Evolutionary conservation across 495 filamentous ascomycete species (phyloP).

Genomic region (Clohesyomyces aquaticus): DNA sequence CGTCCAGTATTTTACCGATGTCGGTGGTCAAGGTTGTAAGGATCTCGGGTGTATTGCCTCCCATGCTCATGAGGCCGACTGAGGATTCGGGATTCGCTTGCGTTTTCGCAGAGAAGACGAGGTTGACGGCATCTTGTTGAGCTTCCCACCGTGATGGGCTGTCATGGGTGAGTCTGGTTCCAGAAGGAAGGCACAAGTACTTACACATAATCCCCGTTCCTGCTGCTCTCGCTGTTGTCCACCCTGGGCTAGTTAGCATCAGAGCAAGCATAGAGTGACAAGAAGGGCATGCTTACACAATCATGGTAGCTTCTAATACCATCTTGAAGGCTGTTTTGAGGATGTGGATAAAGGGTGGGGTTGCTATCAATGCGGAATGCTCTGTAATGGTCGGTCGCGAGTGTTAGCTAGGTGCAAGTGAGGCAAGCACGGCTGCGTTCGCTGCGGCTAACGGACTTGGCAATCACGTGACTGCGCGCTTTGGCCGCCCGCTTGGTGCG

Average conservation of each 20-base stretch:
- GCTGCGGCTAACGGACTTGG: too few relatives aligned
- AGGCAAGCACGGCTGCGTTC: background rate
- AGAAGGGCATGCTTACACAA: constrained; percentile 59
- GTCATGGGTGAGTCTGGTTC: constrained; percentile 11
- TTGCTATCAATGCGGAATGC: background rate
- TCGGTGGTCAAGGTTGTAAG: constrained; percentile 94
- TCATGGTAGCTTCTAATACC: constrained; percentile 75
- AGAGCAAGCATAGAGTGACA: constrained; percentile 14
- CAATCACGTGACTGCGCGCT: constrained; percentile 10
- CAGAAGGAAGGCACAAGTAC: constrained; percentile 7
- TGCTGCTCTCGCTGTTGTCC: constrained; percentile 97
- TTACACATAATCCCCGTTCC: constrained; percentile 94
- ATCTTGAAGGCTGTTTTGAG: constrained; percentile 51
- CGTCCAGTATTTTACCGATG: constrained; percentile 91
- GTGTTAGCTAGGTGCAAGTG: too few relatives aligned
- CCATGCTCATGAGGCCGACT: constrained; percentile 98
- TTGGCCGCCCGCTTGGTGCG: background rate
- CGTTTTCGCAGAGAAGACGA: constrained; percentile 93
- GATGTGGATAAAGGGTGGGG: background rate
- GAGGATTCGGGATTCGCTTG: constrained; percentile 94
- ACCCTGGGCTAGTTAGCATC: constrained; percentile 59
- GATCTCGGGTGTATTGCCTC: constrained; percentile 93
- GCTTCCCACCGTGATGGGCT: constrained; percentile 93
- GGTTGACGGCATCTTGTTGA: constrained; percentile 89
- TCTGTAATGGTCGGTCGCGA: too few relatives aligned